A percentile compares a stretch with the other conserved stretches of the same genome.
Evolutionary conservation across 495 filamentous ascomycete genomes (phyloP).

Genomic region (Penicillium coprophilum): DNA sequence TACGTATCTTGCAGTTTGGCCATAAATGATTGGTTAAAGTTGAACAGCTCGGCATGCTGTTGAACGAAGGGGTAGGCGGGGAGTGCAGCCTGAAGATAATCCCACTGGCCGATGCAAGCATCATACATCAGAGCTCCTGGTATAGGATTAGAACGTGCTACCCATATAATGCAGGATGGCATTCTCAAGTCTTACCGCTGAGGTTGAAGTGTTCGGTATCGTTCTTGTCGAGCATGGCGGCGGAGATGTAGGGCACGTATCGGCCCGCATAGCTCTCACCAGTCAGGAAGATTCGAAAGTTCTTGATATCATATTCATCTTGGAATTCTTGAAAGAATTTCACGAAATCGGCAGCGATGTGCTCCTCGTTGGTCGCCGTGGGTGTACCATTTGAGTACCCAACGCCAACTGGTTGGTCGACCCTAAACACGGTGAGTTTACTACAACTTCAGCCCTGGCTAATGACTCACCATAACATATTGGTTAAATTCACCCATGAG

Average conservation of each 20-base stretch:
- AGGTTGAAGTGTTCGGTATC: constrained; percentile 6
- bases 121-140: constrained; percentile 7
- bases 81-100: constrained; percentile 7
- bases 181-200: constrained; percentile 2
- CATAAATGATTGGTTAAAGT: constrained; percentile 8
- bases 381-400: constrained; percentile 4
- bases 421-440: constrained; percentile 1
- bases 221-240: constrained; percentile 8
- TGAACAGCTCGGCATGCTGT: constrained; percentile 5
- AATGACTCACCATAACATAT: constrained; percentile 7
- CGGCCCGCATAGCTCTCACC: constrained; percentile 9
- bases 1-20: neutral
- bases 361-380: constrained; percentile 1
- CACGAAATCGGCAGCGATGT: constrained; percentile 3
- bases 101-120: constrained; percentile 8
- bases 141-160: neutral
- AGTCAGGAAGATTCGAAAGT: constrained; percentile 7
- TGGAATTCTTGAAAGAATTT: constrained; percentile 1
- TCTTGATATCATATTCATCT: neutral
- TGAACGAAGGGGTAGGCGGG: constrained; percentile 6
- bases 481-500: constrained; percentile 10
- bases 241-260: constrained; percentile 4
- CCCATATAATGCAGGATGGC: neutral
- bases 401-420: constrained; percentile 7
- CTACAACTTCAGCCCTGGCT: neutral